Base-by-base conservation (phyloP, 306 rosid genomes). In the Dalbergia cochinchinensis region DNA sequence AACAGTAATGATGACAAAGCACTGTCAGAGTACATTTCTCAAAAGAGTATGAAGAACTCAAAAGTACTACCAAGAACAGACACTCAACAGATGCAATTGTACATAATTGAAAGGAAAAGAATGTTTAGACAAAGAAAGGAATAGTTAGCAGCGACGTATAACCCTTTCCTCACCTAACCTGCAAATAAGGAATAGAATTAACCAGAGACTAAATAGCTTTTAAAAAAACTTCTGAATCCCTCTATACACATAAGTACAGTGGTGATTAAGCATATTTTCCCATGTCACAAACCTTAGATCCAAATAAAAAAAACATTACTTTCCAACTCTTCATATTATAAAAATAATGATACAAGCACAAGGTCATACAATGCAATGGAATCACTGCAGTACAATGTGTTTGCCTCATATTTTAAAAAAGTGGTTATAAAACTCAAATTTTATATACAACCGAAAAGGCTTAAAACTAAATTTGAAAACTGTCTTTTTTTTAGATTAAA, bases 61-160 rank as follows among this genome's bases (percentile, higher is more conserved):
- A 66, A 59, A 81, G 20, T 42, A 66, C 57, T 26, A 73, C 15
- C 34, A 33, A 19, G 9, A 22, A 67, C 10, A 77, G 74, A 18
- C 51, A 59, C 14, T 20, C 20, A 65, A 53, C 7, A 16, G 42
- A n/a, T 54, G 42, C 6, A 13, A 15, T 76, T 9, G 35, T 33
- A 80, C 5, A 51, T 41, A 63, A 53, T 11, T 51, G 58, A 80
- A 62, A 51, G 11, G n/a, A 55, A 61, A 51, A 71, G n/a, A 61
- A 34, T 47, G 41, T 53, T 68, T 39, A 75, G 48, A 75, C 58
- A 71, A 35, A 59, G 26, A 58, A 68, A 41, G 22, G 60, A 54
- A 45, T 50, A 59, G 33, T 44, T 14, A 37, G 44, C 53, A 51
- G 55, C 65, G 53, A 50, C 44, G 51, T 15, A 35, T 18, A 65